Conservation (phyloP, 257 asterid species). For the Solanum chiquidenum region DNA sequence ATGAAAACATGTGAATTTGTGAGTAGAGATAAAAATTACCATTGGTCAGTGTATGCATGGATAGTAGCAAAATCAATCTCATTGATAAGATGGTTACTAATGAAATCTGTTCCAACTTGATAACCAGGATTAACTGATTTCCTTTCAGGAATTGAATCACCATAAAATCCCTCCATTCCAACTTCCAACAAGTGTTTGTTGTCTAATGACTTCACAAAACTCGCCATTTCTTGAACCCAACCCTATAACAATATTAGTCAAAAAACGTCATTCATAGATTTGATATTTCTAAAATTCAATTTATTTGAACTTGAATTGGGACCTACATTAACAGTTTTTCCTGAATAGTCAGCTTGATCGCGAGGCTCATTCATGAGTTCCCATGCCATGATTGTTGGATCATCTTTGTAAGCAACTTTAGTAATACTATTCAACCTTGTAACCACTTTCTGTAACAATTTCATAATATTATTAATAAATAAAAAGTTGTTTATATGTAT, state of each 20-base stretch:
- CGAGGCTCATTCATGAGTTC: not conserved
- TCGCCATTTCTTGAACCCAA: not conserved
- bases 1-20: too few relatives aligned
- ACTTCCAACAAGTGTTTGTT: not conserved
- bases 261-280: not conserved
- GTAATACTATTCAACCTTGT: not conserved
- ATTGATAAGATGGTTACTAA: not conserved
- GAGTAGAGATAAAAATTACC: fast-evolving
- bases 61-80: not conserved
- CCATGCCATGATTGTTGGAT: not conserved
- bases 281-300: not conserved
- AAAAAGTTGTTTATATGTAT: too few relatives aligned
- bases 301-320: not conserved
- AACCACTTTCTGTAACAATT: not conserved
- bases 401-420: not conserved
- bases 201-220: not conserved
- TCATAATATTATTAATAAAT: not conserved
- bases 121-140: not conserved
- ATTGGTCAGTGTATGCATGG: not conserved
- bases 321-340: not conserved
- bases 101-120: not conserved
- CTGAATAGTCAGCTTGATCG: not conserved
- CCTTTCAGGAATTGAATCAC: not conserved
- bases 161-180: not conserved
- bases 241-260: not conserved